phyloP scores from a whole-genome alignment of 73 alveolate species.

The Paramecium sonneborni region DNA sequence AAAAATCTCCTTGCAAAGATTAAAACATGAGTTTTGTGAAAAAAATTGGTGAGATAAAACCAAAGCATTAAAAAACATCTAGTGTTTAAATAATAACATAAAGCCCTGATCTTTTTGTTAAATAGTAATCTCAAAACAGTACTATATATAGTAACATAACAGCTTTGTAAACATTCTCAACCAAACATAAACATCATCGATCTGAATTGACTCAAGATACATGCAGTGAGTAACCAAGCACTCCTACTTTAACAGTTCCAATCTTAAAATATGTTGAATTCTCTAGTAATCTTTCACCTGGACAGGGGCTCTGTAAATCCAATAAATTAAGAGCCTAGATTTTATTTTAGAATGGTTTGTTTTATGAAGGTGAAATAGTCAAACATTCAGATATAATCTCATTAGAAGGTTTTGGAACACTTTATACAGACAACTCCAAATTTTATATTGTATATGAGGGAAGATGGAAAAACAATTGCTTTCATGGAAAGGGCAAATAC shows the following conservation, averaged over 20 bases:
- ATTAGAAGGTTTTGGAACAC: not conserved
- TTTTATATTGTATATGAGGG: not conserved
- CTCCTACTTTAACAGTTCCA: not conserved
- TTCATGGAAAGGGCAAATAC: not conserved
- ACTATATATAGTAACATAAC: not conserved
- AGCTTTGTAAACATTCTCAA: not conserved
- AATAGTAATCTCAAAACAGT: not conserved
- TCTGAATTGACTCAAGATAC: not conserved
- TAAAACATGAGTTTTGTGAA: not conserved
- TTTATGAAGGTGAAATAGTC: not conserved
- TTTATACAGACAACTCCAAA: not conserved
- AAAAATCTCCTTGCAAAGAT: not conserved
- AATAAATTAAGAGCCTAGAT: not conserved
- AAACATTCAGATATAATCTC: not conserved
- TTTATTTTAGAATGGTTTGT: not conserved
- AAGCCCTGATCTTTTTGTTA: not conserved
- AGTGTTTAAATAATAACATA: not conserved
- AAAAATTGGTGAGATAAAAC: not conserved
- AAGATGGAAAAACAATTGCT: slow-evolving; percentile 17
- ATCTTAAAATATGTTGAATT: not conserved
- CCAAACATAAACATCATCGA: not conserved
- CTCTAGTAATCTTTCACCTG: not conserved
- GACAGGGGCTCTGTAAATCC: not conserved
- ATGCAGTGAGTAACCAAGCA: not conserved
- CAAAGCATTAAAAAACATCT: not conserved